These are phyloP conservation scores for Ballota nigra DNA, from an alignment of 257 asterid genomes.

Conservation along the genomic window DNA sequence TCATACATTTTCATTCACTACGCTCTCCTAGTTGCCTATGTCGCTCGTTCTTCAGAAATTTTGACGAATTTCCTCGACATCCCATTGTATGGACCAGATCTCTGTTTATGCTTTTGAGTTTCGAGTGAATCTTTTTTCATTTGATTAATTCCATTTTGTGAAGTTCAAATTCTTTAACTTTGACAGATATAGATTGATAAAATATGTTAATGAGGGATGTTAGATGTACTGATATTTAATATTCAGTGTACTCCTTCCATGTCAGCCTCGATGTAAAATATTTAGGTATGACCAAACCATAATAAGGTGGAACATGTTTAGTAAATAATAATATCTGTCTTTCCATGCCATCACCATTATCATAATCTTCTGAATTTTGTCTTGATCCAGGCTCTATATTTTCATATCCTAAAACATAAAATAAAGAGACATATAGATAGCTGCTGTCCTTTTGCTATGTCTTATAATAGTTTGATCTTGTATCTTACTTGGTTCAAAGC, in stretches of 20 bases:
- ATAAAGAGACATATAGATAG: background rate
- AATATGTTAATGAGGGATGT: background rate
- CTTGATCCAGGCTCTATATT: background rate
- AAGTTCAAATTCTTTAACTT: too few species aligned
- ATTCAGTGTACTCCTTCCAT: background rate
- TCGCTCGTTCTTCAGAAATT: slow-evolving; percentile 92
- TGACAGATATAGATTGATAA: too few species aligned
- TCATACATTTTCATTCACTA: slow-evolving; percentile 91
- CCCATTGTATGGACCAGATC: slow-evolving; percentile 53
- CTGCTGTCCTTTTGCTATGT: background rate
- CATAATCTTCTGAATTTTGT: background rate
- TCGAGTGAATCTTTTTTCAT: slow-evolving; percentile 4
- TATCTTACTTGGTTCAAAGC: background rate
- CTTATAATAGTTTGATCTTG: background rate
- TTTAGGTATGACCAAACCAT: slow-evolving; percentile 1
- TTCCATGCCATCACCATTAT: too few species aligned
- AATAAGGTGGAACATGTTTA: background rate
- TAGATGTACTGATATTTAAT: background rate
- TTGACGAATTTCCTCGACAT: slow-evolving; percentile 75
- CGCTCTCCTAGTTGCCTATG: slow-evolving; percentile 93
- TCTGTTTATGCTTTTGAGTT: slow-evolving; percentile 8
- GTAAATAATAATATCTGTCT: too few species aligned
- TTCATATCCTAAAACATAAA: background rate
- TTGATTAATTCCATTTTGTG: background rate
- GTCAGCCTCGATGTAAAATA: background rate